Evolutionary conservation across 1,284 basidiomycete species (phyloP), one percentile per base, ranked within the genome.

Genomic region (Omphalotus olearius): DNA sequence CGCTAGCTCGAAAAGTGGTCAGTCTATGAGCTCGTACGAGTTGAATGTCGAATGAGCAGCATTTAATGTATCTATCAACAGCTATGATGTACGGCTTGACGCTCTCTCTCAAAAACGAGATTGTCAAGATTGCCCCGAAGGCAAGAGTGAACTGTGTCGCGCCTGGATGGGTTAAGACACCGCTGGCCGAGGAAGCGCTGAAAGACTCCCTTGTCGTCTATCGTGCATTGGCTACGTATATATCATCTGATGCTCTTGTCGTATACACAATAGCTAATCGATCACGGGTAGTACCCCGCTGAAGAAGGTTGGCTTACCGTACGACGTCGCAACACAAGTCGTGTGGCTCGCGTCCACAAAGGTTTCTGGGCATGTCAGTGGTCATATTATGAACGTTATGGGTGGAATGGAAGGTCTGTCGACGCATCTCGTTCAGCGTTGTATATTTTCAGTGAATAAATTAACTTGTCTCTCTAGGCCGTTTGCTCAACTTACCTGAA

Each of bases 1-100:
- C 58, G 73, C 82, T 13, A 72, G 75, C 28, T 67, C 73, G 3
- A 82, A 82, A 66, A 82, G 79, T 56, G 79, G 80, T 82, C 54
- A 45, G 71, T 58, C 3, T 37, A 41, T 4, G 41, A 10, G 33
- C 17, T 10, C 13, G 5, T 23, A 23, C 16, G 38, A 41, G 46
- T 33, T 33, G 30, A 13, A 33, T 33, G 46, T 33, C 9, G 30
- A 13, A 33, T 33, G 30, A 25, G 51, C 42, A 50, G 41, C 42
- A 33, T 14, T 39, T 26, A 11, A 42, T 7, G 7, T 51, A 64
- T 43, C 59, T 47, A 52, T 35, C 60, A 56, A 9, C 52, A 80
- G 87, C 80, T 1, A 74, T 91, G 70, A 88, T 88, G 83, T 83
- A 87, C 55, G 88, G 87, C 0, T 64, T 90, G 37, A 79, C 80